These are phyloP conservation scores for Blastobotrys capitulatus DNA, from an alignment of 1,139 yeast species.

Conservation along the genomic window DNA sequence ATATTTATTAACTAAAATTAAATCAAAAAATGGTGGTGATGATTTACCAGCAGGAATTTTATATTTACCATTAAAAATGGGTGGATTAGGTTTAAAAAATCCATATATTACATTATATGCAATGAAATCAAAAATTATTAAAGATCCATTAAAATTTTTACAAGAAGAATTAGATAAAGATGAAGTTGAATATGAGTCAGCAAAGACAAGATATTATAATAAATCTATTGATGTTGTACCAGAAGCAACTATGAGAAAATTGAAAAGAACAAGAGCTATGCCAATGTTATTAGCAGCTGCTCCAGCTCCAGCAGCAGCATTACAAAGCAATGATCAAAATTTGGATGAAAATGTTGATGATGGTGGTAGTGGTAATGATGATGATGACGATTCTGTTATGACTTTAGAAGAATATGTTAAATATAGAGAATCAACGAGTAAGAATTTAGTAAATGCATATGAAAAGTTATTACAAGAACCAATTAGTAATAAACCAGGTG, in stretches of 20 bases:
- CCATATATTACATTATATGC: slow-evolving; percentile 12
- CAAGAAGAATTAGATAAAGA: slow-evolving; percentile 10
- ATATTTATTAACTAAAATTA: slow-evolving; percentile 9
- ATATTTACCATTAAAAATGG: slow-evolving; percentile 16
- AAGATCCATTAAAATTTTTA: slow-evolving; percentile 4
- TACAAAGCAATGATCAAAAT: not conserved
- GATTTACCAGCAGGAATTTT: slow-evolving; percentile 16
- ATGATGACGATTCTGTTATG: slow-evolving; percentile 7
- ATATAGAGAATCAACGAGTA: slow-evolving; percentile 9
- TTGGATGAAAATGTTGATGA: not conserved
- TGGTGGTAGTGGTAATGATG: slow-evolving; percentile 1
- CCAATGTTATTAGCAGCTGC: not conserved
- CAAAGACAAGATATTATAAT: slow-evolving; percentile 5
- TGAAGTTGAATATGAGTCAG: slow-evolving; percentile 6
- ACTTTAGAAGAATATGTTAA: slow-evolving; percentile 7
- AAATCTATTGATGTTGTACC: not conserved
- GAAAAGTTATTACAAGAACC: slow-evolving; percentile 7
- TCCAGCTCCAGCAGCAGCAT: not conserved
- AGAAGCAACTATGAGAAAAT: not conserved
- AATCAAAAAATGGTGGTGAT: not conserved
- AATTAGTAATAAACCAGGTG: not conserved
- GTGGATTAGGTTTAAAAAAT: slow-evolving; percentile 18
- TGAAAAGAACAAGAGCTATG: not conserved
- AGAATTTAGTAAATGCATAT: slow-evolving; percentile 6
- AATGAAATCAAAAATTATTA: slow-evolving; percentile 3